These are phyloP conservation scores for Sclerotinia trifoliorum DNA, from an alignment of 2,329 filamentous ascomycete genomes.

Conservation along the genomic window DNA sequence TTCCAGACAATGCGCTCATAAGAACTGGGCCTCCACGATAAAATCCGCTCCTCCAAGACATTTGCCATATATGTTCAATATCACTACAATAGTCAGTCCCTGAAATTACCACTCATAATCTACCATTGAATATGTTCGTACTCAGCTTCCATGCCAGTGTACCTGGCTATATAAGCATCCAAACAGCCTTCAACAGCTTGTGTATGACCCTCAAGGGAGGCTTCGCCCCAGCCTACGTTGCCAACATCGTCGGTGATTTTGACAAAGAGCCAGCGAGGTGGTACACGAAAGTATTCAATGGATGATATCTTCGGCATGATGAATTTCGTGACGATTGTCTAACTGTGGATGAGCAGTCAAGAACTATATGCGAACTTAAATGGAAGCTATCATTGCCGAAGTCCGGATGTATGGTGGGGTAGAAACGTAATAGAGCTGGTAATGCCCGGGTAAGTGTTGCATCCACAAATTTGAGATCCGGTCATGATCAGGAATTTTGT, in stretches of 20 bases:
- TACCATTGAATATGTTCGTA: conserved; percentile 40
- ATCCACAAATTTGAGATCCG: conserved; percentile 12
- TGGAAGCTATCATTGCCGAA: not conserved
- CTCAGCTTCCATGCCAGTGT: conserved; percentile 69
- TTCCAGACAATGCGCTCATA: conserved; percentile 74
- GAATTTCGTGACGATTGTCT: conserved; percentile 15
- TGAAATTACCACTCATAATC: not conserved
- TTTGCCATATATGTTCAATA: conserved; percentile 80
- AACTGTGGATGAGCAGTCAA: not conserved
- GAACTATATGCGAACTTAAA: conserved; percentile 4
- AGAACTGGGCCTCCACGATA: conserved; percentile 78
- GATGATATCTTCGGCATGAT: conserved; percentile 61
- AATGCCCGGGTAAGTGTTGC: conserved; percentile 9
- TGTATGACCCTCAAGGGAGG: conserved; percentile 70
- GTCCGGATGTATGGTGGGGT: conserved; percentile 13
- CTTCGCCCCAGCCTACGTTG: conserved; percentile 70
- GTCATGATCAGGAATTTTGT: not conserved
- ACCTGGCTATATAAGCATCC: conserved; percentile 61
- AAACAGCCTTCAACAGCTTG: conserved; percentile 72
- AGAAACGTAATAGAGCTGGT: not conserved
- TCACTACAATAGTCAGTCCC: conserved; percentile 48
- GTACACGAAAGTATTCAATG: conserved; percentile 73
- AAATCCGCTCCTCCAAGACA: conserved; percentile 67
- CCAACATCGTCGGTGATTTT: conserved; percentile 69
- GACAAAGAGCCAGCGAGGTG: conserved; percentile 74